Evolutionary conservation across 345 rosid species (phyloP), one percentile per base, ranked within the genome.

Genomic region (Eucalyptus virginea): DNA sequence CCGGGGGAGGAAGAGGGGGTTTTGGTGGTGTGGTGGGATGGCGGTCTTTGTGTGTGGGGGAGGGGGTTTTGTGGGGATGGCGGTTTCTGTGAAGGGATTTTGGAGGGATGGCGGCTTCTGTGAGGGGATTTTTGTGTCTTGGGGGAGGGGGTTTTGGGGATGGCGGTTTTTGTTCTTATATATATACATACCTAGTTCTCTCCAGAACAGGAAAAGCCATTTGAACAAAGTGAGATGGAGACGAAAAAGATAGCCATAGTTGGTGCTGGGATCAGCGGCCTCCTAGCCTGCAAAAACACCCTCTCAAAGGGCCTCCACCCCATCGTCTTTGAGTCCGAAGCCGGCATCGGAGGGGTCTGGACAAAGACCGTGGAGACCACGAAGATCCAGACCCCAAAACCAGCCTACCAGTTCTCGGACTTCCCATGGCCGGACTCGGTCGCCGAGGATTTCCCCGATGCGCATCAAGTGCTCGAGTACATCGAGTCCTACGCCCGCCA

Each of bases 391-490:
- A 89, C 92, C 23, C 92, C 93, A 3, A 90, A 45, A 81, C 16
- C 26, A 8, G 5, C 72, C 11, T 93, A 87, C 89, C 91, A 83
- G 89, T 93, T 91, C 91, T 92, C 95, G 8, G 95, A 94, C 91
- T 92, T 91, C 87, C 93, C 94, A 4, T 94, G 94, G 95, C 95
- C 95, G 2, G 60, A 87, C 69, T 91, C 92, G 3, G 92, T 93
- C 77, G 17, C 89, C 30, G 87, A 86, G 9, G 69, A 80, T 1
- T 93, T 92, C 69, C 94, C 95, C 1, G 7, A 10, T 89, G 92
- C 90, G 0, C 9, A 87, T 56, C 91, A 91, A 44, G 93, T 92
- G 24, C 56, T 93, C 11, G 91, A 67, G 40, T 94, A 94, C 47
- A 19, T 94, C 80, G 60, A 91, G 42, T 90, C 91, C 0, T 94